phyloP scores from a whole-genome alignment of 1,139 yeast species.

The Arxiozyma telluris region DNA sequence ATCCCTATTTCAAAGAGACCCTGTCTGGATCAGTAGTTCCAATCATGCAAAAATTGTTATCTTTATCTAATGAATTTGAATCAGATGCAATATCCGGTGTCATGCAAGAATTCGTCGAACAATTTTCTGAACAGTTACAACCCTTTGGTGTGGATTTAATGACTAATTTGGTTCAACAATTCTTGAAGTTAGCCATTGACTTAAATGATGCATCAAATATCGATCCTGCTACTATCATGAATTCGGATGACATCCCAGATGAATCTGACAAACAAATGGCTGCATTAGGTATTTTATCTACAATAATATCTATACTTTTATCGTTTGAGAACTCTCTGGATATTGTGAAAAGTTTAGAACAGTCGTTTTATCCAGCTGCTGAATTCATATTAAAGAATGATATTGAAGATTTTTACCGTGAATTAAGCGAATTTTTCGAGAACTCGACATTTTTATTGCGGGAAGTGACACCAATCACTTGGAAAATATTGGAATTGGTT shows the following conservation, averaged over 20 bases:
- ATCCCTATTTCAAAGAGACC: slow-evolving; percentile 58
- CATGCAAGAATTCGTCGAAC: slow-evolving; percentile 93
- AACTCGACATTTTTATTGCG: slow-evolving; percentile 73
- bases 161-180: slow-evolving; percentile 70
- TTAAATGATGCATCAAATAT: slow-evolving; percentile 51
- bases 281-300: slow-evolving; percentile 77
- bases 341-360: slow-evolving; percentile 59
- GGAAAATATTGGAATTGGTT: slow-evolving; percentile 59
- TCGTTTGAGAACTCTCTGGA: slow-evolving; percentile 78
- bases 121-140: slow-evolving; percentile 76
- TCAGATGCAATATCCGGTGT: slow-evolving; percentile 82
- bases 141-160: slow-evolving; percentile 90
- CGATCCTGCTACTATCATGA: slow-evolving; percentile 41
- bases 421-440: slow-evolving; percentile 76
- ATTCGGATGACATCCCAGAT: slow-evolving; percentile 37
- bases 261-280: slow-evolving; percentile 77
- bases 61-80: slow-evolving; percentile 73
- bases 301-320: slow-evolving; percentile 77
- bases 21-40: slow-evolving; percentile 63
- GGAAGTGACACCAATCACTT: slow-evolving; percentile 61
- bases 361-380: slow-evolving; percentile 64
- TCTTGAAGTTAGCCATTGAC: slow-evolving; percentile 64
- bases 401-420: slow-evolving; percentile 73
- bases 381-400: slow-evolving; percentile 54
- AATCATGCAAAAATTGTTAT: slow-evolving; percentile 71